Conservation (phyloP, 2,329 filamentous ascomycete species). For the Xenoacremonium recifei region DNA sequence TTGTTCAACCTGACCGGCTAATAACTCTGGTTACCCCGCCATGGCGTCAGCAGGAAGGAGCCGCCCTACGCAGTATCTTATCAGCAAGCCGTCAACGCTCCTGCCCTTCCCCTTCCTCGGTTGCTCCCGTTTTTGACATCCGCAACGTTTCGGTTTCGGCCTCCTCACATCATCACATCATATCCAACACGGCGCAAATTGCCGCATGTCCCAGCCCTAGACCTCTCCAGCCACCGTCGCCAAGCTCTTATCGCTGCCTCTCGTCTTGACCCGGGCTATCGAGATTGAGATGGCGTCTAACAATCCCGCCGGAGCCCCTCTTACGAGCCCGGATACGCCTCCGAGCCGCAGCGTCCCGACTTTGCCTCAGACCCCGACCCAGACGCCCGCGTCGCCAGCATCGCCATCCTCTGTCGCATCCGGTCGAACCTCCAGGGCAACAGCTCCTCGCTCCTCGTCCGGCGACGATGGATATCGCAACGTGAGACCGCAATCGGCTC, state of each 20-base stretch:
- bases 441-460: constrained; percentile 30
- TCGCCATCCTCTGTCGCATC: constrained; percentile 3
- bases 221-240: not conserved
- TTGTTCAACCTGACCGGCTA: no score
- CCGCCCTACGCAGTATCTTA: constrained; percentile 5
- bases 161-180: not conserved
- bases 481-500: constrained; percentile 33
- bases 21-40: no score
- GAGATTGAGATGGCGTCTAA: not conserved
- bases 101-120: constrained; percentile 14
- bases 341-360: no score
- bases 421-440: constrained; percentile 9
- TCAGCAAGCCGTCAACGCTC: no score
- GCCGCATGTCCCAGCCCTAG: constrained; percentile 2
- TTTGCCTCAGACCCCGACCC: no score
- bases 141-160: constrained; percentile 2
- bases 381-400: not conserved
- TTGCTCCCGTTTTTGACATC: constrained; percentile 2
- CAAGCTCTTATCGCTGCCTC: not conserved
- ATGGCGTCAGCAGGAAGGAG: no score
- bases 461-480: constrained; percentile 35
- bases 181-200: not conserved
- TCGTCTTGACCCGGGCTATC: not conserved
- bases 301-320: not conserved
- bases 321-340: no score